Evolutionary conservation across 257 asterid species (phyloP).

Genomic region (Jacaranda copaia): DNA sequence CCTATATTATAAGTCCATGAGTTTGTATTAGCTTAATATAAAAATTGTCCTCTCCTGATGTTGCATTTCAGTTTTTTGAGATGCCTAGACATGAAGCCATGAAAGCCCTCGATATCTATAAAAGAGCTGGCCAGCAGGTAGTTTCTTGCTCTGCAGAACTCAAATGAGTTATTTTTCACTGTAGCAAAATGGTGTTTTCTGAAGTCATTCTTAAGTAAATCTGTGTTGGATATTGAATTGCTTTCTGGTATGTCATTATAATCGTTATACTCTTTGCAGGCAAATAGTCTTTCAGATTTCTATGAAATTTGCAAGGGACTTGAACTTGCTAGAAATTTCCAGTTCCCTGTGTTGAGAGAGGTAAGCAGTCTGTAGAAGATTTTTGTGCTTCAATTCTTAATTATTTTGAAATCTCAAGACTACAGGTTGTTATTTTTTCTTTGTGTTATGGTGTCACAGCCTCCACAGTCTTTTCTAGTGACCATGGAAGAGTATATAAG

Average conservation of each 20-base stretch:
- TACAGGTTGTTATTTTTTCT: conserved; percentile 6
- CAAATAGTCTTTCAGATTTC: conserved; percentile 86
- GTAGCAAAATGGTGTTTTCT: conserved; percentile 25
- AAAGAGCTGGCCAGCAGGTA: conserved; percentile 99
- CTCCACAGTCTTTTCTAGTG: conserved; percentile 68
- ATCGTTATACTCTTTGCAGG: conserved; percentile 55
- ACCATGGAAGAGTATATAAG: conserved; percentile 77
- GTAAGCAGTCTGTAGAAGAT: conserved; percentile 47
- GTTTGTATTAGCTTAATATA: conserved; percentile 26
- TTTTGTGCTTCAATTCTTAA: conserved; percentile 7
- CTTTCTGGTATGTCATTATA: conserved; percentile 24
- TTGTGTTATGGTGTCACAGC: conserved; percentile 49
- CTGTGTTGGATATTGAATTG: conserved; percentile 15
- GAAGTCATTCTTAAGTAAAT: conserved; percentile 11
- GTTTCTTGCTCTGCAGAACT: conserved; percentile 28
- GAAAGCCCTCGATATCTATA: conserved; percentile 91
- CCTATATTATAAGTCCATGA: conserved; percentile 4
- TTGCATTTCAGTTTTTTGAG: conserved; percentile 87
- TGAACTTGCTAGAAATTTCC: conserved; percentile 98
- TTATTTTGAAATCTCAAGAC: conserved; percentile 29
- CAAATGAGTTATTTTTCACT: conserved; percentile 17
- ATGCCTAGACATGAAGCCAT: conserved; percentile 99
- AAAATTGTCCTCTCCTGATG: conserved; percentile 31
- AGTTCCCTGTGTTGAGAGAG: conserved; percentile 93
- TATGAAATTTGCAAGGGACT: conserved; percentile 95